These are phyloP conservation scores for Dactylellina leptospora DNA, from an alignment of 2,329 filamentous ascomycete genomes.

Conservation along the genomic window DNA sequence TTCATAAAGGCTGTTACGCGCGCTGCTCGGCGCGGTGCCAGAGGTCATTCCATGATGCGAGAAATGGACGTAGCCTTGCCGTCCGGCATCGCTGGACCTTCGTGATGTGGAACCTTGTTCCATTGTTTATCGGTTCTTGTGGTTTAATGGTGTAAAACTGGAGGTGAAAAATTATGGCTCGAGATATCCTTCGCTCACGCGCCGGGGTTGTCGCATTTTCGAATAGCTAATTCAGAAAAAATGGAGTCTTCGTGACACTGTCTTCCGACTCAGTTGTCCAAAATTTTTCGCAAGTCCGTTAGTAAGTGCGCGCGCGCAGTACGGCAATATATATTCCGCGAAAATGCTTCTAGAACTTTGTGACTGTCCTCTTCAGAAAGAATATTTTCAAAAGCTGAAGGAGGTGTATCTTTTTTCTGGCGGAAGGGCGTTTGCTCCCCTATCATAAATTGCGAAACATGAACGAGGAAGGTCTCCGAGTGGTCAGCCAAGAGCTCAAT, in stretches of 20 bases:
- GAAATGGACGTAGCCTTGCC: slow-evolving; percentile 41
- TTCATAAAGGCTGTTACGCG: slow-evolving; percentile 41
- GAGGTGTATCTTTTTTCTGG: neutral
- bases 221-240: no score
- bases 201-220: neutral
- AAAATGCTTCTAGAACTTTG: no score
- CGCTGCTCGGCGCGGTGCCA: slow-evolving; percentile 36
- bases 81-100: slow-evolving; percentile 33
- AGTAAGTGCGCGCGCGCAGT: no score
- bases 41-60: slow-evolving; percentile 23
- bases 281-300: no score
- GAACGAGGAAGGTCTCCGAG: slow-evolving; percentile 27
- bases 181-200: neutral
- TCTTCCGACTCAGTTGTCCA: no score
- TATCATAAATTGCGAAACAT: slow-evolving; percentile 14
- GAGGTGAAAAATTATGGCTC: neutral
- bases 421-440: no score
- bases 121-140: slow-evolving; percentile 14
- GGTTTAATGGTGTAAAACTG: neutral
- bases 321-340: no score
- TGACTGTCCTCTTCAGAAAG: no score
- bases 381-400: slow-evolving; percentile 1
- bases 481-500: slow-evolving; percentile 19
- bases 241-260: no score
- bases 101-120: slow-evolving; percentile 30